Evolutionary conservation across 805 yeast species (phyloP).

Genomic region (Teunomyces panamensis): DNA sequence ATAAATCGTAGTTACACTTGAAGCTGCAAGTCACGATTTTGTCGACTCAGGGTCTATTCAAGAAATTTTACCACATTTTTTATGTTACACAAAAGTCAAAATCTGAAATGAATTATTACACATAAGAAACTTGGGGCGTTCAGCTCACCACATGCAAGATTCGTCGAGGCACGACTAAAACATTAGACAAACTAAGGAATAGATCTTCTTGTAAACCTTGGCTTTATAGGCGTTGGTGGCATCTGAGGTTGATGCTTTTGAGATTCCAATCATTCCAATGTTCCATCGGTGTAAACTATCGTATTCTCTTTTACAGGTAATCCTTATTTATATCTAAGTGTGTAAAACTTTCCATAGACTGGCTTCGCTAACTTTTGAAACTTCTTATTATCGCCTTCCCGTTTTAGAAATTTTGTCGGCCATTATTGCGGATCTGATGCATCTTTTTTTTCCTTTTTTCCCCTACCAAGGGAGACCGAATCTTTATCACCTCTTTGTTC

Average conservation of each 20-base stretch:
- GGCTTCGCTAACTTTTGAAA: background rate
- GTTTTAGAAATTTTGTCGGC: conserved; percentile 1
- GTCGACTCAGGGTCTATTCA: background rate
- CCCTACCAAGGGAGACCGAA: conserved; percentile 2
- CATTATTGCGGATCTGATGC: conserved; percentile 3
- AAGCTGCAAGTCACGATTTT: background rate
- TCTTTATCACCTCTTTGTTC: conserved; percentile 2
- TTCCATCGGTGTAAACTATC: background rate
- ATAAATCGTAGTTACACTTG: background rate
- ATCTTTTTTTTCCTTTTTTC: conserved; percentile 2
- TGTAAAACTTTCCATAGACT: background rate
- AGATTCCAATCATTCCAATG: background rate
- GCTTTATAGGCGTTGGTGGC: background rate
- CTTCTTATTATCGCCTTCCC: conserved; percentile 1
- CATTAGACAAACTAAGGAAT: background rate
- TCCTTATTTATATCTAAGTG: background rate
- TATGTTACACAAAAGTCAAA: background rate
- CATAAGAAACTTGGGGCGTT: background rate
- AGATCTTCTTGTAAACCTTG: background rate
- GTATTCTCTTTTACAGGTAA: background rate
- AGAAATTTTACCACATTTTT: background rate
- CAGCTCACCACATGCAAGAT: background rate
- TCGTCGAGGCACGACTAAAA: background rate
- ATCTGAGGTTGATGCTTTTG: background rate
- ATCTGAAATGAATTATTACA: background rate